Evolutionary conservation across 139 green algal genomes (phyloP).

Genomic region (Medakamo hakoo): DNA sequence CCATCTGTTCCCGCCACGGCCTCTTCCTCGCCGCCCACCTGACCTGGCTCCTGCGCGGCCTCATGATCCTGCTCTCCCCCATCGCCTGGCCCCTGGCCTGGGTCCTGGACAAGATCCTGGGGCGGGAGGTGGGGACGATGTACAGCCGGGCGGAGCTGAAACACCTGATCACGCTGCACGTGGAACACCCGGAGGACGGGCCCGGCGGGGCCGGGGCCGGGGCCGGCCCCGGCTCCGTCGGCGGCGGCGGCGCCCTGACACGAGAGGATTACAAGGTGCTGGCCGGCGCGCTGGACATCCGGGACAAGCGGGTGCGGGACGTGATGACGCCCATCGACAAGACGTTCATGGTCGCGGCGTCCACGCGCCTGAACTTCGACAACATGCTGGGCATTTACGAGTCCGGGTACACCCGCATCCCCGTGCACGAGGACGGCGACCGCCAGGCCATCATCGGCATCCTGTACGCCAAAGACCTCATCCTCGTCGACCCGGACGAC

Average conservation of each 20-base stretch:
- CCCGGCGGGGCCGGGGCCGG: too few species aligned
- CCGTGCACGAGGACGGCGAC: conserved; percentile 28
- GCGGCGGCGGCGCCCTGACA: too few species aligned
- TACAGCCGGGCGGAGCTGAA: conserved; percentile 38
- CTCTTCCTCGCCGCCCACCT: conserved; percentile 35
- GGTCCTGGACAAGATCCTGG: conserved; percentile 36
- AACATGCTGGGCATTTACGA: conserved; percentile 44
- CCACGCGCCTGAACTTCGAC: conserved; percentile 26
- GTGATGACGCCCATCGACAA: conserved; percentile 29
- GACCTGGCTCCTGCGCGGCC: conserved; percentile 18
- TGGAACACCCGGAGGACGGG: conserved; percentile 30
- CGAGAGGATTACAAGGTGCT: conserved; percentile 19
- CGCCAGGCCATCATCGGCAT: conserved; percentile 37
- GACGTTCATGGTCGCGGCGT: conserved; percentile 36
- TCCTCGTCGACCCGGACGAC: conserved; percentile 49
- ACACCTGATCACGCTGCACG: conserved; percentile 36
- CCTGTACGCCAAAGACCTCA: conserved; percentile 50
- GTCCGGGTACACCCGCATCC: conserved; percentile 38
- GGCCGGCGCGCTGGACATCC: conserved; percentile 16
- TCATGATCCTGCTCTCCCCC: conserved; percentile 26
- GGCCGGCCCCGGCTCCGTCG: too few species aligned
- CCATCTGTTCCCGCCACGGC: conserved; percentile 34
- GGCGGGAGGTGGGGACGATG: conserved; percentile 33
- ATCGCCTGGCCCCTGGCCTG: conserved; percentile 32
- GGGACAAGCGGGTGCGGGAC: conserved; percentile 26